These are phyloP conservation scores for Lathyrus sativus DNA, from an alignment of 306 rosid species.

Conservation along the genomic window DNA sequence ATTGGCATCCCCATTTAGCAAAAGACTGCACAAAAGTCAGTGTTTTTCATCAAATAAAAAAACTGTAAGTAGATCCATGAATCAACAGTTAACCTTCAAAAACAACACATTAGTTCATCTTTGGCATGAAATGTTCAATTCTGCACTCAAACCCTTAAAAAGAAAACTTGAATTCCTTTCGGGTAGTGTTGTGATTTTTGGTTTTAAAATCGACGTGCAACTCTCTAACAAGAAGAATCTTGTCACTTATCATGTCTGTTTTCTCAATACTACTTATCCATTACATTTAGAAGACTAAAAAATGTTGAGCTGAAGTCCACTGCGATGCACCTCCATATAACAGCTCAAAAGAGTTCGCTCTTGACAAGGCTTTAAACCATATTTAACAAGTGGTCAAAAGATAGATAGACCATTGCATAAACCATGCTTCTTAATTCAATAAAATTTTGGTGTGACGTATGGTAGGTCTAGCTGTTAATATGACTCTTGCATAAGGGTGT, in stretches of 20 bases:
- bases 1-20: conserved; percentile 13
- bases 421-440: no score
- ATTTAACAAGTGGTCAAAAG: conserved; percentile 7
- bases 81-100: conserved; percentile 12
- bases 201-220: conserved; percentile 11
- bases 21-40: conserved; percentile 4
- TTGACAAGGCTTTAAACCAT: background rate
- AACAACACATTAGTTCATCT: conserved; percentile 12
- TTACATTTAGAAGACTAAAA: no score
- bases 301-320: background rate
- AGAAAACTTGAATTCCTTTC: conserved; percentile 14
- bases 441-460: background rate
- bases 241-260: conserved; percentile 12
- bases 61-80: conserved; percentile 13
- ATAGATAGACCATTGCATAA: conserved; percentile 8
- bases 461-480: background rate
- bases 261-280: background rate
- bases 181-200: conserved; percentile 11
- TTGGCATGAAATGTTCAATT: conserved; percentile 4
- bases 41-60: background rate
- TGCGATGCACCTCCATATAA: background rate
- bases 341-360: conserved; percentile 18
- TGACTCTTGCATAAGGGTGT: no score
- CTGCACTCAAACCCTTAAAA: conserved; percentile 17
- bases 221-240: conserved; percentile 9